phyloP scores from a whole-genome alignment of 1,284 basidiomycete species.

The Pascua guehoae region DNA sequence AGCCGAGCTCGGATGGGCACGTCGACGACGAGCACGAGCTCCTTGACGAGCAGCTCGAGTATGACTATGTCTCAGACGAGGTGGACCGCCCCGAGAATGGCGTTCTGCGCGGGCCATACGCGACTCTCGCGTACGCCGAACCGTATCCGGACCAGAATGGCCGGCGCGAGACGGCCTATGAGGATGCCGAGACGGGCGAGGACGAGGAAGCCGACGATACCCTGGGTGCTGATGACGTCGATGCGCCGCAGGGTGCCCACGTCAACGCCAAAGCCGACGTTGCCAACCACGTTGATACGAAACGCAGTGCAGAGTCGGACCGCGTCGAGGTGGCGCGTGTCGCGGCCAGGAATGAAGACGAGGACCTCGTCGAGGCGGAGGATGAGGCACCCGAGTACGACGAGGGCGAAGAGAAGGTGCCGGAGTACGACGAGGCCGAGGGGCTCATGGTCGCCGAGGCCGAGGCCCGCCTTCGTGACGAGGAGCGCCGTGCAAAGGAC shows the following conservation, averaged over 20 bases:
- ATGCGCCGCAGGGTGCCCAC: not conserved
- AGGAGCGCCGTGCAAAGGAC: conserved; percentile 1
- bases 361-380: not conserved
- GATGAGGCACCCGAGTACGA: not conserved
- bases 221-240: not conserved
- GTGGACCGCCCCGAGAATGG: not conserved
- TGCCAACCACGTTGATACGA: not conserved
- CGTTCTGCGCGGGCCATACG: no score
- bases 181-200: not conserved
- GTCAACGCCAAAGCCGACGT: not conserved
- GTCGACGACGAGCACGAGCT: not conserved
- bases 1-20: not conserved
- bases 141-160: no score
- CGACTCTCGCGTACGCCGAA: no score
- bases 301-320: not conserved
- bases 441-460: not conserved
- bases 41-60: not conserved
- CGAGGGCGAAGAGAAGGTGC: not conserved
- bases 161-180: no score
- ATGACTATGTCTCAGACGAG: not conserved
- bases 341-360: not conserved
- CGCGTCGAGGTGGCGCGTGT: not conserved
- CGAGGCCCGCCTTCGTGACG: not conserved
- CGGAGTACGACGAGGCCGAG: not conserved
- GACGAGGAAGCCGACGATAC: not conserved